phyloP scores from a whole-genome alignment of 768 basidiomycete species.

The Xerocomellus intermedius region DNA sequence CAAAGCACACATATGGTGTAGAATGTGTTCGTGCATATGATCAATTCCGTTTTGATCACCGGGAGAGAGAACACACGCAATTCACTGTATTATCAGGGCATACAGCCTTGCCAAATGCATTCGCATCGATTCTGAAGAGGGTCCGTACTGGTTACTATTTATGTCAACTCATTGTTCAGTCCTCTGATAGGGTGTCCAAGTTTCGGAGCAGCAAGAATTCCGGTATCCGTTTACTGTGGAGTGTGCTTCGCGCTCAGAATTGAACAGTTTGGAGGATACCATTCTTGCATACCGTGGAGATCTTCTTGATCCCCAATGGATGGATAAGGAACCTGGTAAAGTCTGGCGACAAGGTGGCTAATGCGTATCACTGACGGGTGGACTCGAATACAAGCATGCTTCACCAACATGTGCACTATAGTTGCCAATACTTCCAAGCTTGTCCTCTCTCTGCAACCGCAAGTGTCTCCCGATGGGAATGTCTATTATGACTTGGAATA shows the following conservation, averaged over 20 bases:
- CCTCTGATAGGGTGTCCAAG: constrained; percentile 2
- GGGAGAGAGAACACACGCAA: constrained; percentile 22
- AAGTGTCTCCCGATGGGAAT: not conserved
- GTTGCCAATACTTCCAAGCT: not conserved
- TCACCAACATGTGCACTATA: constrained; percentile 1
- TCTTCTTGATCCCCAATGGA: not conserved
- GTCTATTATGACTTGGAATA: constrained; percentile 20
- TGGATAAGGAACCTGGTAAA: constrained; percentile 3
- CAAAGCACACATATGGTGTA: constrained; percentile 41
- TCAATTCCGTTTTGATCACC: constrained; percentile 36
- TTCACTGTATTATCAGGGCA: constrained; percentile 27
- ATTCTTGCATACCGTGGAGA: constrained; percentile 6
- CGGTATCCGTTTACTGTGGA: not conserved
- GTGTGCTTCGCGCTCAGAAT: not conserved
- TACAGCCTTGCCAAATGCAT: constrained; percentile 31
- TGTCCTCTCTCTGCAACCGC: not conserved
- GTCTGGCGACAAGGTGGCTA: not conserved
- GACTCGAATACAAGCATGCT: not conserved
- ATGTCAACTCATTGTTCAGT: not conserved
- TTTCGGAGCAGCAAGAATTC: not conserved
- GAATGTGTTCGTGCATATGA: constrained; percentile 29
- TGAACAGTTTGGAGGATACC: not conserved
- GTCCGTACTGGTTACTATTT: constrained; percentile 9
- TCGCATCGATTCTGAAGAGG: constrained; percentile 36
- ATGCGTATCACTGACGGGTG: not conserved